Evolutionary conservation across 192 early-diverging fungal genomes (phyloP).

Genomic region (Podochytrium sp.): DNA sequence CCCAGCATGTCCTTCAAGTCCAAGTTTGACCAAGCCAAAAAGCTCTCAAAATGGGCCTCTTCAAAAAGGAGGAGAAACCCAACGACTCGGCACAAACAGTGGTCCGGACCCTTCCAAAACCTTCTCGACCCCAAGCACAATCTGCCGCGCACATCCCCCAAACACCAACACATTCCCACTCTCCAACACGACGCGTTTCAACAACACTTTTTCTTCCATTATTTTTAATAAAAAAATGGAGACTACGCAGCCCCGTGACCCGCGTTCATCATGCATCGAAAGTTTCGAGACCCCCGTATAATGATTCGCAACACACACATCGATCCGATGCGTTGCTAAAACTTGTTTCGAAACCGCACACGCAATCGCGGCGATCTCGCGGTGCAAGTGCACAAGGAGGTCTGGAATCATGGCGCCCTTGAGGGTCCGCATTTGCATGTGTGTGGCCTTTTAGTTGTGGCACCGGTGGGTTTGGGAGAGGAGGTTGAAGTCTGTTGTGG

Average conservation of each 20-base stretch:
- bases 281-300: background rate
- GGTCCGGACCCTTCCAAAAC: background rate
- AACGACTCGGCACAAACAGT: too few relatives aligned
- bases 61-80: too few relatives aligned
- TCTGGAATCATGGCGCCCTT: background rate
- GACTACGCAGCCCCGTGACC: background rate
- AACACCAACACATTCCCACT: constrained; percentile 19
- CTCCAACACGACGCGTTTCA: constrained; percentile 7
- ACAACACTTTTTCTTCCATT: background rate
- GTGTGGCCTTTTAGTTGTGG: background rate
- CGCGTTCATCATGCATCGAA: constrained; percentile 9
- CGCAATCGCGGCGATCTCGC: background rate
- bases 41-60: too few relatives aligned
- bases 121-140: constrained; percentile 7
- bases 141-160: constrained; percentile 3
- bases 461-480: background rate
- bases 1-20: too few relatives aligned
- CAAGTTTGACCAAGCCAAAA: too few relatives aligned
- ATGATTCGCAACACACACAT: background rate
- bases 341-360: background rate
- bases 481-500: background rate
- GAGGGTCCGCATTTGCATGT: constrained; percentile 1
- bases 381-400: background rate
- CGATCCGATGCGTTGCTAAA: background rate
- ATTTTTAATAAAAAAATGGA: background rate